These are phyloP conservation scores for Phaeolepiota aurea DNA, from an alignment of 768 basidiomycete species.

Conservation along the genomic window DNA sequence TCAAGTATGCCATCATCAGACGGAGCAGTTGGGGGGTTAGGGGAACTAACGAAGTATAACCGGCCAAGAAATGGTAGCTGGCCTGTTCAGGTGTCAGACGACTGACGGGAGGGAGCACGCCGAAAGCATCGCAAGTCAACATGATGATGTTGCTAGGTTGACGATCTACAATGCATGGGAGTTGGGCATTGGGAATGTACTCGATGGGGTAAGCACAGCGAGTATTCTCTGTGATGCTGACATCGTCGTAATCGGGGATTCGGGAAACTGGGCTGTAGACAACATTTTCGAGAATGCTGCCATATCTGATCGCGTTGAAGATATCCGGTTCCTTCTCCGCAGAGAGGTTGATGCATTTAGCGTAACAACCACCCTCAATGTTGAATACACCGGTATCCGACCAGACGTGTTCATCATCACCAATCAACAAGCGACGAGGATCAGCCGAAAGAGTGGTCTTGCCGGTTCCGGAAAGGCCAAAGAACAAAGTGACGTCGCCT, in stretches of 20 bases:
- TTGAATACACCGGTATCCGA: slow-evolving; percentile 98
- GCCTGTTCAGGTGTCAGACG: slow-evolving; percentile 92
- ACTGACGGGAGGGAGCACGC: slow-evolving; percentile 94
- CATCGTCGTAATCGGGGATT: slow-evolving; percentile 89
- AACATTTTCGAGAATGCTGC: slow-evolving; percentile 97
- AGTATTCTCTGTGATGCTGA: slow-evolving; percentile 97
- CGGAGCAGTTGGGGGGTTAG: not conserved
- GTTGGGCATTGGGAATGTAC: slow-evolving; percentile 89
- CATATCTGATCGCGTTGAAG: slow-evolving; percentile 89
- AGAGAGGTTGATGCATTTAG: slow-evolving; percentile 95
- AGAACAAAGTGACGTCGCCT: slow-evolving; percentile 95
- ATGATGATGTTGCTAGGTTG: slow-evolving; percentile 95
- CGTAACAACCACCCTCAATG: slow-evolving; percentile 99
- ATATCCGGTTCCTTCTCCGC: slow-evolving; percentile 98
- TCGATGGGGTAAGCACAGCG: slow-evolving; percentile 99
- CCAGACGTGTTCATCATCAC: slow-evolving; percentile 99
- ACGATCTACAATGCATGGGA: slow-evolving; percentile 79
- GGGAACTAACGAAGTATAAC: slow-evolving; percentile 77
- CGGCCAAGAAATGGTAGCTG: slow-evolving; percentile 95
- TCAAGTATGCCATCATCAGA: not conserved
- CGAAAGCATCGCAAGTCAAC: slow-evolving; percentile 97
- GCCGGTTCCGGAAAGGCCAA: slow-evolving; percentile 96
- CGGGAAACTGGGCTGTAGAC: slow-evolving; percentile 86
- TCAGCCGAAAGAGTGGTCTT: slow-evolving; percentile 99
- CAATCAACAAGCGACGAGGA: slow-evolving; percentile 87